phyloP scores from a whole-genome alignment of 768 basidiomycete species.

The Phanerochaete sordida region DNA sequence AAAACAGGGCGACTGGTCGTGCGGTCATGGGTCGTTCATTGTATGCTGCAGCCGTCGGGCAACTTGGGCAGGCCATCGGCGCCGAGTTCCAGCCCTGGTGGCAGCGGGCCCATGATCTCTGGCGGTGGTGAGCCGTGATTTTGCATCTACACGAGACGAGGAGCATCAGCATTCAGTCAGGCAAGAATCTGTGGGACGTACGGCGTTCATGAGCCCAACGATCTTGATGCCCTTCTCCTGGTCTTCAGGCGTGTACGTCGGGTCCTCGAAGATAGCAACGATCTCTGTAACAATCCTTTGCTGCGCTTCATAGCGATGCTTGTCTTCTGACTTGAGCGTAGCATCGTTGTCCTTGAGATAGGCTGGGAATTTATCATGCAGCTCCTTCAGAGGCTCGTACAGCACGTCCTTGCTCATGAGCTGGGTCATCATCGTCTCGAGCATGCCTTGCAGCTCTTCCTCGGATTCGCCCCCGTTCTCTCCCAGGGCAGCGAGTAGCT shows the following conservation, averaged over 20 bases:
- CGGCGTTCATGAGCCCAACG: slow-evolving; percentile 74
- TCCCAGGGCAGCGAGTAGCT: slow-evolving; percentile 48
- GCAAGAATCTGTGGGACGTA: slow-evolving; percentile 21
- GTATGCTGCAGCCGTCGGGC: slow-evolving; percentile 35
- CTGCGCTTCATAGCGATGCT: slow-evolving; percentile 63
- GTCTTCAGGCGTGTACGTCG: slow-evolving; percentile 55
- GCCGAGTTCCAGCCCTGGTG: slow-evolving; percentile 60
- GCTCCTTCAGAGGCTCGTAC: slow-evolving; percentile 84
- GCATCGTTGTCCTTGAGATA: slow-evolving; percentile 60
- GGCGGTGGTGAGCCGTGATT: slow-evolving; percentile 70
- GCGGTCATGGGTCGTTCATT: not conserved
- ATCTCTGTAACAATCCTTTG: slow-evolving; percentile 52
- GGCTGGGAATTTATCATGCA: slow-evolving; percentile 74
- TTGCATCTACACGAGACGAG: slow-evolving; percentile 60
- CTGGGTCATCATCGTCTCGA: slow-evolving; percentile 80
- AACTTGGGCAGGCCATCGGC: slow-evolving; percentile 51
- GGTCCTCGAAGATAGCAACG: slow-evolving; percentile 61
- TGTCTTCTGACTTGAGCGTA: slow-evolving; percentile 55
- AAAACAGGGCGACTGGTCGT: not conserved
- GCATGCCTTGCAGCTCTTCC: slow-evolving; percentile 56
- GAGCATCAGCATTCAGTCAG: not conserved
- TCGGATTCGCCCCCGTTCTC: slow-evolving; percentile 32
- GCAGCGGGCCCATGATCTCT: slow-evolving; percentile 82
- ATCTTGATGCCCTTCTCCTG: slow-evolving; percentile 42
- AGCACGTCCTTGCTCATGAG: slow-evolving; percentile 80